Base-by-base conservation (phyloP, 2,329 filamentous ascomycete genomes). In the Tothia fuscella region DNA sequence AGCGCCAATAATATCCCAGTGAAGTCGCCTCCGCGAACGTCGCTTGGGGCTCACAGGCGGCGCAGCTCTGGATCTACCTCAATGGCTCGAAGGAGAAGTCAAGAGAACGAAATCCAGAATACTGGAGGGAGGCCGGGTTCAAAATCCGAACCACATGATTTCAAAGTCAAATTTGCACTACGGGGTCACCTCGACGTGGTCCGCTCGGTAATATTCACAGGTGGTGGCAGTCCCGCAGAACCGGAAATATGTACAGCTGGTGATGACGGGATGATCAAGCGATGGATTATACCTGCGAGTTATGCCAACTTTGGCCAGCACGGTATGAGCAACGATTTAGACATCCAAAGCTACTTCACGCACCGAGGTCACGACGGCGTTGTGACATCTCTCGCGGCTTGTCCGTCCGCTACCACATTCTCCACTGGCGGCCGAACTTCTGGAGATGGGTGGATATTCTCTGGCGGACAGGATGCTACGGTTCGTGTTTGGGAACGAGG, bases 391-490 rank as follows among this genome's bases (percentile, higher is more conserved):
- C 66, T 98, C 20, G 80, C 89, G 0, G 82, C 89, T 3, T 95
- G 86, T 71, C 87, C 86, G 2, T 80, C 86, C 2, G 80, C 85
- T 2, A 83, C 84, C 20, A 91, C 84, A 55, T 94, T 95, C 57
- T 82, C 85, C 6, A 93, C 86, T 14, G 85, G 88, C 26, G 87
- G 88, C 5, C 78, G 88, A 48, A 85, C 84, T 6, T 78, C 82
- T 52, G 89, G 89, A 24, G 91, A 96, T 52, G 91, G 91, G 21
- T 98, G 91, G 91, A 88, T 98, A 49, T 98, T 98, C 61, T 96
- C 89, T 4, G 91, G 91, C 46, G 91, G 91, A 3, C 87, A 95
- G 58, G 91, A 98, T 60, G 78, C 84, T 14, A 93, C 86, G 5
- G 79, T 98, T 28, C 78, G 88, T 22, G 87, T 98, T 0, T 98